A percentile compares a stretch with the other conserved stretches of the same genome.
These are phyloP conservation scores for Colletotrichum somersetense DNA, from an alignment of 2,329 filamentous ascomycete species.

Conservation along the genomic window DNA sequence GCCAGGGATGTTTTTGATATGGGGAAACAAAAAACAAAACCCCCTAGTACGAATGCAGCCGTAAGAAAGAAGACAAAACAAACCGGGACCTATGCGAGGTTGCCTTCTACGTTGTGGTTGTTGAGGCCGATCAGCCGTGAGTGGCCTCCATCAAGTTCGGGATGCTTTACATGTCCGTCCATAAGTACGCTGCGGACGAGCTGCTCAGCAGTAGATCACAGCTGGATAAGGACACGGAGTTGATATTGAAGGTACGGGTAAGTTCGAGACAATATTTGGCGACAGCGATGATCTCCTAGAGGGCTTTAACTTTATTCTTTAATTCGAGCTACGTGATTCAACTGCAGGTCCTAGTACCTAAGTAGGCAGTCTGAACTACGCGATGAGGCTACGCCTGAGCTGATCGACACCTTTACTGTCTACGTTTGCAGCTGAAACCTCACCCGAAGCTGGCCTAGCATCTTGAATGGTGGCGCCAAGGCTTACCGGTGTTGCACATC, in stretches of 20 bases:
- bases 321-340: neutral
- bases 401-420: slow-evolving; percentile 12
- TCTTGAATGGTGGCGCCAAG: slow-evolving; percentile 22
- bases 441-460: neutral
- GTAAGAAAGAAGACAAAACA: neutral
- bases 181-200: neutral
- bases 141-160: neutral
- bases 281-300: neutral
- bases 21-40: too few species aligned
- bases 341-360: neutral
- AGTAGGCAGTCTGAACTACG: neutral
- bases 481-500: slow-evolving; percentile 31
- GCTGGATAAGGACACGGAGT: too few species aligned
- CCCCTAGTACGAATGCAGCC: neutral
- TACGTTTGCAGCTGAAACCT: slow-evolving; percentile 22
- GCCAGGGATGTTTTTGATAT: neutral
- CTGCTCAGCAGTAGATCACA: neutral
- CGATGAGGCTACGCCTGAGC: neutral
- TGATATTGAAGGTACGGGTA: too few species aligned
- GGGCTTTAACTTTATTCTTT: neutral
- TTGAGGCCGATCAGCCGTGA: neutral
- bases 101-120: neutral
- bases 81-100: neutral
- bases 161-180: neutral
- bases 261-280: neutral